Evolutionary conservation across 805 yeast genomes (phyloP).

Genomic region (Ogataea wickerhamii): DNA sequence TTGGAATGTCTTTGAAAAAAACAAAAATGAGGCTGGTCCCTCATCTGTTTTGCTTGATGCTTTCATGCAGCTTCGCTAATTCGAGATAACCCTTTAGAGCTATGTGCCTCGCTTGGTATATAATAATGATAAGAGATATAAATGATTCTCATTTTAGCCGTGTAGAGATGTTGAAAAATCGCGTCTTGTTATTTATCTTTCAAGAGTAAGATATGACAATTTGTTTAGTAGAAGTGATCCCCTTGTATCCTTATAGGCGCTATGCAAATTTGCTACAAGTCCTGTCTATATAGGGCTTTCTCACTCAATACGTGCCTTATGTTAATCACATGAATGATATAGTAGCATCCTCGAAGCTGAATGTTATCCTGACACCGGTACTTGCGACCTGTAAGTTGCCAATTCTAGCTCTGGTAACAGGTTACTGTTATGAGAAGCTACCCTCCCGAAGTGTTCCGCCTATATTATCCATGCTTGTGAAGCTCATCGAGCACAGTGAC

Average conservation of each 20-base stretch:
- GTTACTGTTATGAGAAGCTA: slow-evolving; percentile 40
- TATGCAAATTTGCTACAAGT: too few relatives aligned
- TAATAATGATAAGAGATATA: neutral
- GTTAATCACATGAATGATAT: neutral
- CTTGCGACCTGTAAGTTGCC: slow-evolving; percentile 56
- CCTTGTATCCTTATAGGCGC: too few relatives aligned
- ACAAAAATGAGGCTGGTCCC: slow-evolving; percentile 52
- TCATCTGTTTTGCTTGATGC: slow-evolving; percentile 69
- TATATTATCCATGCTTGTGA: slow-evolving; percentile 40
- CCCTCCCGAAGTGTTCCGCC: slow-evolving; percentile 39
- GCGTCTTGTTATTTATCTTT: slow-evolving; percentile 1
- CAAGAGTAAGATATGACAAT: too few relatives aligned
- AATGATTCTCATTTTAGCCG: too few relatives aligned
- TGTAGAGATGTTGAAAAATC: too few relatives aligned
- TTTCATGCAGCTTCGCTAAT: slow-evolving; percentile 64
- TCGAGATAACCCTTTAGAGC: too few relatives aligned
- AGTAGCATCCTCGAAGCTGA: neutral
- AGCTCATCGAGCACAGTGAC: slow-evolving; percentile 35
- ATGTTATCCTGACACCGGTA: slow-evolving; percentile 32
- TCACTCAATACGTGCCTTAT: too few relatives aligned
- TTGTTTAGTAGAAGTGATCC: too few relatives aligned
- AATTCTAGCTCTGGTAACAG: slow-evolving; percentile 43
- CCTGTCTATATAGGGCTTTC: too few relatives aligned
- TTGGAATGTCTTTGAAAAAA: slow-evolving; percentile 92
- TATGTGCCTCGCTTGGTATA: too few relatives aligned